A percentile compares a stretch with the other conserved stretches of the same genome.
Evolutionary conservation across 108 stramenopile genomes (phyloP).

Genomic region (Cyclotella atomus): DNA sequence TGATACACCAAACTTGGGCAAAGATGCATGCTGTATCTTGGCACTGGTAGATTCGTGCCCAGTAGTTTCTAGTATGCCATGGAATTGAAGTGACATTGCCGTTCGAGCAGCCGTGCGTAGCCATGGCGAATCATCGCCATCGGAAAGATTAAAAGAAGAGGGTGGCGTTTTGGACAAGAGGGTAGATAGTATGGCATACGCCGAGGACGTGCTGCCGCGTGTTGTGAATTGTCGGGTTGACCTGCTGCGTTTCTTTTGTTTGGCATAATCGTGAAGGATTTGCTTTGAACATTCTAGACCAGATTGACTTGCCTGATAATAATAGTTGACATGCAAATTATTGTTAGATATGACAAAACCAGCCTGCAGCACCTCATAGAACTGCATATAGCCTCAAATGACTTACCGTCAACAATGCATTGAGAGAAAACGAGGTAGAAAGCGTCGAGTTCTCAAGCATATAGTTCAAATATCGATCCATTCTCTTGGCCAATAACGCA

Average conservation of each 20-base stretch:
- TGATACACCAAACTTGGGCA: conserved; percentile 71
- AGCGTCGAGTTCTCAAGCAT: conserved; percentile 82
- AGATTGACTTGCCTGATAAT: conserved; percentile 78
- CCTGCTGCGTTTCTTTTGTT: conserved; percentile 46
- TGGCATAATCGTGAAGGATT: conserved; percentile 66
- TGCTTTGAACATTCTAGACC: conserved; percentile 86
- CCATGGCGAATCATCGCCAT: conserved; percentile 72
- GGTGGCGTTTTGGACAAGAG: conserved; percentile 34
- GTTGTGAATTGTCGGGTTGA: conserved; percentile 20
- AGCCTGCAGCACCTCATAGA: too few relatives aligned
- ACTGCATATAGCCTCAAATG: too few relatives aligned
- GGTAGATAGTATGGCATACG: conserved; percentile 29
- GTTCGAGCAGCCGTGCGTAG: conserved; percentile 88
- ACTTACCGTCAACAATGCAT: conserved; percentile 74
- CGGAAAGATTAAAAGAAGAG: conserved; percentile 18
- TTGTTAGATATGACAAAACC: too few relatives aligned
- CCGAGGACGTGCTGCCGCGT: conserved; percentile 15
- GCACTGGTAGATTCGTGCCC: conserved; percentile 84
- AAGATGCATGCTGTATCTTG: conserved; percentile 84
- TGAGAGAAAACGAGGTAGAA: conserved; percentile 84
- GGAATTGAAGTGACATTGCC: conserved; percentile 85
- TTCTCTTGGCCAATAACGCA: conserved; percentile 23
- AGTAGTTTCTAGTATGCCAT: conserved; percentile 86
- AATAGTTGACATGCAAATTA: background rate
- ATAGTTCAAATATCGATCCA: conserved; percentile 86